These are phyloP conservation scores for Irineochytrium annulatum DNA, from an alignment of 192 early-diverging fungal genomes.

Conservation along the genomic window DNA sequence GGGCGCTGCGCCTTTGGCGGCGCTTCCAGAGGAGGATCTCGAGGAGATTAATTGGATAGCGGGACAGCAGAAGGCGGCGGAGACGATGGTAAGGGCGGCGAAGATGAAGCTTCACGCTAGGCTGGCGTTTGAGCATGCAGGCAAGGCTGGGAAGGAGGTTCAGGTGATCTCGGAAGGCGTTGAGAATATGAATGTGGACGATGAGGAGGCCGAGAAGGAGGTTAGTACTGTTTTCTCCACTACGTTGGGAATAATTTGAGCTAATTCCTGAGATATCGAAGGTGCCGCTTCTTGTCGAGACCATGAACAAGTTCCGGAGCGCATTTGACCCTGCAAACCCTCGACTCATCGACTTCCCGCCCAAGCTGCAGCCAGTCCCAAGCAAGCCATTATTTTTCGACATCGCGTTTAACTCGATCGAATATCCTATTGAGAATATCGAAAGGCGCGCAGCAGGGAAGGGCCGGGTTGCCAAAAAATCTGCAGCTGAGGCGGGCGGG, in stretches of 20 bases:
- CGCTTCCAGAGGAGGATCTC: not conserved
- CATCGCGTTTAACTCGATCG: slow-evolving; percentile 63
- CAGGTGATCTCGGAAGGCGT: slow-evolving; percentile 14
- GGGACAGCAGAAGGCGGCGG: not conserved
- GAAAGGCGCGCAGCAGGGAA: not conserved
- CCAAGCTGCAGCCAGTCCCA: slow-evolving; percentile 56
- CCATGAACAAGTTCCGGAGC: slow-evolving; percentile 47
- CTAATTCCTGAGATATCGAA: too few species aligned
- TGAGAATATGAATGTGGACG: slow-evolving; percentile 30
- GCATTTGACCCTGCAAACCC: slow-evolving; percentile 37
- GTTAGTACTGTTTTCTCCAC: too few species aligned
- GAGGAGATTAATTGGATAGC: not conserved
- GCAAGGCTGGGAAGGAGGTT: too few species aligned
- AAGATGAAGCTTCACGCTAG: slow-evolving; percentile 28
- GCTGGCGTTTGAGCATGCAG: not conserved
- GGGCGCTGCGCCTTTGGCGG: too few species aligned
- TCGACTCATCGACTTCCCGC: slow-evolving; percentile 65
- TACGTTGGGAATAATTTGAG: too few species aligned
- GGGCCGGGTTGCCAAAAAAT: not conserved
- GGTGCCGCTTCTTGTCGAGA: too few species aligned
- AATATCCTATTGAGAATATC: not conserved
- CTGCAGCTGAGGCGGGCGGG: too few species aligned
- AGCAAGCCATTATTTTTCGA: slow-evolving; percentile 79
- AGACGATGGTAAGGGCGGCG: slow-evolving; percentile 49
- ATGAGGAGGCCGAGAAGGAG: slow-evolving; percentile 30